Percentiles rank a stretch among this genome's conserved stretches.
Conservation (phyloP, 768 basidiomycete genomes). For the Panellus pusillus region DNA sequence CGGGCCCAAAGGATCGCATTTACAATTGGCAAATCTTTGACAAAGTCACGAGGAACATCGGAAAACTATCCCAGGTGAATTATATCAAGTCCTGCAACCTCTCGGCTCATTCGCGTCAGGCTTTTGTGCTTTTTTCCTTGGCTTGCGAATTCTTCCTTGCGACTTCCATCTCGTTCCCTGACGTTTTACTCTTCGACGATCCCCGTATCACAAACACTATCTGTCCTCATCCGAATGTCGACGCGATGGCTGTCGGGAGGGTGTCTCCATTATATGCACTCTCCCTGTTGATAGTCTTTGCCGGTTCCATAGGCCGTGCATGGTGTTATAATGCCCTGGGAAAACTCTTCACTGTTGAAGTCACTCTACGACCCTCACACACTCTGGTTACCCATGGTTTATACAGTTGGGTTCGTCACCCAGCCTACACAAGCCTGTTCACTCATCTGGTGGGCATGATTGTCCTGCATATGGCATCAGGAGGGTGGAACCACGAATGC, state of each 20-base stretch:
- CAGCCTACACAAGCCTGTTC: not conserved
- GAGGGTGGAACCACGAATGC: not conserved
- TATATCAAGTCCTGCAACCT: not conserved
- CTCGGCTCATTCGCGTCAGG: not conserved
- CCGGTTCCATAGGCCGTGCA: not conserved
- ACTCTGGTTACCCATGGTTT: not conserved
- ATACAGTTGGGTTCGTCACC: not conserved
- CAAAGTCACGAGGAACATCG: not conserved
- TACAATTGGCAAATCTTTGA: not conserved
- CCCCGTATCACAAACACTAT: no score
- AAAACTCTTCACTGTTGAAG: not conserved
- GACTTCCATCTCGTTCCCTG: not conserved
- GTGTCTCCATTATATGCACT: not conserved
- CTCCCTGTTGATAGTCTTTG: not conserved
- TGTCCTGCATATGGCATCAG: not conserved
- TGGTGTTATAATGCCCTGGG: not conserved
- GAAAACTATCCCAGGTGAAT: not conserved
- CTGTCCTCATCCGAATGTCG: no score
- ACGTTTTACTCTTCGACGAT: no score
- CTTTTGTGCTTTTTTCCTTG: not conserved
- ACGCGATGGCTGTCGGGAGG: no score
- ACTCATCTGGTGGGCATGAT: not conserved
- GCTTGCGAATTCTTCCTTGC: not conserved
- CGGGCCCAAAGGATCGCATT: not conserved
- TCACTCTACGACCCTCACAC: not conserved